Conservation (phyloP, 1,139 yeast species). For the Tardiomyces digboiensis region DNA sequence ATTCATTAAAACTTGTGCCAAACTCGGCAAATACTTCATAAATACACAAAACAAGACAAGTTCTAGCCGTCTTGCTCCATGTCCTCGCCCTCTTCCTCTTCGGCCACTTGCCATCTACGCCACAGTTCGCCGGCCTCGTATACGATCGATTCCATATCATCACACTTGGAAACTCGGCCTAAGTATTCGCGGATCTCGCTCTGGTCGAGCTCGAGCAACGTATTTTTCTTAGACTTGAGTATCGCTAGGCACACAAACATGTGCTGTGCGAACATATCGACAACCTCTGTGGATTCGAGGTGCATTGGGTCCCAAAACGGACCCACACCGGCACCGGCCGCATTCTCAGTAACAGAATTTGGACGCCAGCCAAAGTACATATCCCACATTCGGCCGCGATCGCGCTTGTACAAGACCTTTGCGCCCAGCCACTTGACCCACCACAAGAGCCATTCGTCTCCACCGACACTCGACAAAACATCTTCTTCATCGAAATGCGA, state of each 20-base stretch:
- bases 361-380: conserved; percentile 67
- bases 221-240: conserved; percentile 68
- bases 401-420: conserved; percentile 72
- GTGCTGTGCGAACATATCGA: conserved; percentile 72
- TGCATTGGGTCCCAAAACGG: conserved; percentile 24
- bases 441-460: conserved; percentile 91
- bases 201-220: conserved; percentile 78
- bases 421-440: conserved; percentile 95
- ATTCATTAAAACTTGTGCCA: too few relatives aligned
- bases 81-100: conserved; percentile 8
- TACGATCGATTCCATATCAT: conserved; percentile 59
- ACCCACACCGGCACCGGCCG: conserved; percentile 16
- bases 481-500: conserved; percentile 77
- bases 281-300: conserved; percentile 6
- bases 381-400: conserved; percentile 89
- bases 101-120: conserved; percentile 72
- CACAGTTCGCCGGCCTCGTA: conserved; percentile 80
- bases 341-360: conserved; percentile 2
- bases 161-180: conserved; percentile 39
- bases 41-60: too few relatives aligned
- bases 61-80: too few relatives aligned
- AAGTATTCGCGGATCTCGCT: conserved; percentile 79
- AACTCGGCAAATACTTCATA: too few relatives aligned
- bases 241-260: conserved; percentile 71
- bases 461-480: conserved; percentile 47